phyloP scores from a whole-genome alignment of 78 protist genomes.

The Neovahlkampfia damariscottae region DNA sequence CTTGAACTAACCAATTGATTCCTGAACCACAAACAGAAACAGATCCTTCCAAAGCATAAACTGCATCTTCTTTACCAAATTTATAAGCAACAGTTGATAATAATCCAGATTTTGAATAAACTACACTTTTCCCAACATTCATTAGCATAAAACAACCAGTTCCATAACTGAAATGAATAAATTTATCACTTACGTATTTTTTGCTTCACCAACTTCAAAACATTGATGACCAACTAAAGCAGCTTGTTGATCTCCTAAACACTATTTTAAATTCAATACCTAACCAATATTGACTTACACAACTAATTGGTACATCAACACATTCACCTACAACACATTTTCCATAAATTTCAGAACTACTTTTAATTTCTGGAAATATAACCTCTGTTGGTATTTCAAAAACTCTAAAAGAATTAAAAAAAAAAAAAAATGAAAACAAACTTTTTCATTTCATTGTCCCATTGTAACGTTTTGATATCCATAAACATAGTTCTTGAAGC shows the following conservation, averaged over 20 bases:
- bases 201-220: constrained; percentile 65
- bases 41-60: constrained; percentile 53
- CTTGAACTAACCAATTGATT: constrained; percentile 68
- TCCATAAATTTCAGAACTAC: constrained; percentile 52
- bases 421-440: constrained; percentile 5
- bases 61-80: constrained; percentile 31
- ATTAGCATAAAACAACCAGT: constrained; percentile 92
- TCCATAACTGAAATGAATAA: too few species aligned
- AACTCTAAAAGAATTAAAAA: background rate
- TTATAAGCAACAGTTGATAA: constrained; percentile 87
- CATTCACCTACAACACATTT: background rate
- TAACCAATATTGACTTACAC: constrained; percentile 7
- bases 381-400: background rate
- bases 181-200: too few species aligned
- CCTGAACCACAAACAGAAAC: constrained; percentile 80
- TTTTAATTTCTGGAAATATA: constrained; percentile 36
- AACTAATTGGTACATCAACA: constrained; percentile 24
- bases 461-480: constrained; percentile 64
- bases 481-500: constrained; percentile 93
- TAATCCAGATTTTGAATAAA: constrained; percentile 70
- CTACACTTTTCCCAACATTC: constrained; percentile 66
- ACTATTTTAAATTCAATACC: background rate
- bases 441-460: constrained; percentile 65
- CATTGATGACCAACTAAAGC: constrained; percentile 93
- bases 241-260: constrained; percentile 95